Percentiles rank a stretch among this genome's conserved stretches.
Evolutionary conservation across 2,329 filamentous ascomycete species (phyloP).

Genomic region (Hypoxylon sp.): DNA sequence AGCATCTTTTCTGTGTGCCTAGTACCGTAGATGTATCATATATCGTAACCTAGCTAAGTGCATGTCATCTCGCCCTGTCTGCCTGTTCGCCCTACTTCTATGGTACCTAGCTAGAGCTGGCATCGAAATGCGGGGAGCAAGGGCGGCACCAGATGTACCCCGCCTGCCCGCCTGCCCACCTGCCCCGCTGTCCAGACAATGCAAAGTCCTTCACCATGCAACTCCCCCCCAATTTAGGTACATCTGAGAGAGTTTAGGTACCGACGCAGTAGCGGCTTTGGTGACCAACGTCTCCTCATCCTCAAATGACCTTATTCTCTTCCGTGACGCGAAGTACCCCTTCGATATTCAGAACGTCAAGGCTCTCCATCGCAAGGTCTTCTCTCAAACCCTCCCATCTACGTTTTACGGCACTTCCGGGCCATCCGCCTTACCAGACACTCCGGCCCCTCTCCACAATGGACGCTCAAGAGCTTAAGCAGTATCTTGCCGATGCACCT

Average conservation of each 20-base stretch:
- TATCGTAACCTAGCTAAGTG: neutral
- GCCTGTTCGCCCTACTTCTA: neutral
- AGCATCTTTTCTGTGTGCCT: no score
- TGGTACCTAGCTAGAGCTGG: conserved; percentile 1
- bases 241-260: conserved; percentile 21
- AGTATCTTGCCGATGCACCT: conserved; percentile 92
- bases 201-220: neutral
- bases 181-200: neutral
- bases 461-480: conserved; percentile 70
- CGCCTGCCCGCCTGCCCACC: neutral
- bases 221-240: neutral
- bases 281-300: conserved; percentile 17
- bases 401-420: conserved; percentile 1
- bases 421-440: conserved; percentile 12
- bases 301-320: conserved; percentile 36
- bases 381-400: conserved; percentile 15
- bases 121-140: conserved; percentile 5
- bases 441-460: conserved; percentile 56
- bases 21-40: no score
- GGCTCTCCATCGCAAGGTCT: conserved; percentile 30
- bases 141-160: neutral
- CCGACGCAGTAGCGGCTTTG: conserved; percentile 8
- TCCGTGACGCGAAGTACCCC: conserved; percentile 32
- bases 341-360: conserved; percentile 42
- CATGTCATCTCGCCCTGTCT: neutral